Evolutionary conservation across 495 filamentous ascomycete genomes (phyloP).

Genomic region (Amphirosellinia nigrospora): DNA sequence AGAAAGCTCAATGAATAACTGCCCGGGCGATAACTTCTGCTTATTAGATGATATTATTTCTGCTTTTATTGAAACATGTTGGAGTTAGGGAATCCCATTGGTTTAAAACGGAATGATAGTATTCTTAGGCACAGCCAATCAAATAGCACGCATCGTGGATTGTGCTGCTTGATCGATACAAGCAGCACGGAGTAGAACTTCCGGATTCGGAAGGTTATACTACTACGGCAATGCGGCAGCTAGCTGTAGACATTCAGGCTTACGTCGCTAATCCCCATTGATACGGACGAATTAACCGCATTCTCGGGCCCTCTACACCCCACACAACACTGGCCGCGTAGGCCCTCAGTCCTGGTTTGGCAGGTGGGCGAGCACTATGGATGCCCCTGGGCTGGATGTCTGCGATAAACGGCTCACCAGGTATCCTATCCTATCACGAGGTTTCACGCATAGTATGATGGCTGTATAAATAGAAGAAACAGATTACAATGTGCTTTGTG

Average conservation of each 20-base stretch:
- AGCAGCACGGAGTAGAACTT: neutral
- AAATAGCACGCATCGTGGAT: neutral
- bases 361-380: conserved; percentile 14
- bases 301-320: neutral
- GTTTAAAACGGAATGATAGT: neutral
- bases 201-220: conserved; percentile 21
- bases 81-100: neutral
- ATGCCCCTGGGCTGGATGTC: neutral
- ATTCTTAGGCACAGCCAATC: neutral
- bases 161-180: neutral
- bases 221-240: conserved; percentile 2
- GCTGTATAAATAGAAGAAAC: conserved; percentile 12
- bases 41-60: neutral
- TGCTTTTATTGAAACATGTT: conserved; percentile 2
- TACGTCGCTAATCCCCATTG: neutral
- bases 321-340: neutral
- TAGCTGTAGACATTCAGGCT: neutral
- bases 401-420: neutral
- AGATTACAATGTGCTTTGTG: neutral
- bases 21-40: neutral
- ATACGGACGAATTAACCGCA: conserved; percentile 6
- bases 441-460: neutral
- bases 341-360: conserved; percentile 13
- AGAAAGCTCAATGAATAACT: neutral
- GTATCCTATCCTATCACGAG: too few species aligned